Conservation (phyloP, 2,329 filamentous ascomycete genomes). For the Xylariaceae sp. region DNA sequence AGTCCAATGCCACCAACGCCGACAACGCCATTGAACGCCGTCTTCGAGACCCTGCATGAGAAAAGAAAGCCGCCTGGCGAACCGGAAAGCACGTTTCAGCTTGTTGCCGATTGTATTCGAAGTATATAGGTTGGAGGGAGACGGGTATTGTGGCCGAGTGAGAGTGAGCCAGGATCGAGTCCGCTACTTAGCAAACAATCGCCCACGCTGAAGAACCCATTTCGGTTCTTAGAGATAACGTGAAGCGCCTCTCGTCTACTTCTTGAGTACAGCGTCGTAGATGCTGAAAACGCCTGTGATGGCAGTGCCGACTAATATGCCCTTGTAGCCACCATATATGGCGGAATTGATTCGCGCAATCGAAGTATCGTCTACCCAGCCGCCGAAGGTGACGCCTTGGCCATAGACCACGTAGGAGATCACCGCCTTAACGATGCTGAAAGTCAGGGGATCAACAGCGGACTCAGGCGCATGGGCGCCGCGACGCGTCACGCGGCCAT, state of each 20-base stretch:
- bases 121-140: no score
- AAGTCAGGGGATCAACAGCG: slow-evolving; percentile 81
- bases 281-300: slow-evolving; percentile 71
- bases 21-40: slow-evolving; percentile 26
- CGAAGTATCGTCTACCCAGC: slow-evolving; percentile 61
- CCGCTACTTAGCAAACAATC: no score
- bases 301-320: slow-evolving; percentile 67
- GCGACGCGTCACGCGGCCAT: slow-evolving; percentile 49
- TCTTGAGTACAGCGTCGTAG: slow-evolving; percentile 78
- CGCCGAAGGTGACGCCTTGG: slow-evolving; percentile 64
- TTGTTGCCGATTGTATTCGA: no score
- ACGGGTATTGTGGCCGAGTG: no score
- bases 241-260: slow-evolving; percentile 43
- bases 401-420: slow-evolving; percentile 80
- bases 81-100: no score
- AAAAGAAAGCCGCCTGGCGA: no score
- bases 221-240: not conserved
- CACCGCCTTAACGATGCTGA: slow-evolving; percentile 86
- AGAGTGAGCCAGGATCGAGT: no score
- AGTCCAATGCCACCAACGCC: slow-evolving; percentile 20
- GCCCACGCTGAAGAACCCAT: not conserved
- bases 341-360: slow-evolving; percentile 66
- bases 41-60: slow-evolving; percentile 4
- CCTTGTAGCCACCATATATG: slow-evolving; percentile 72
- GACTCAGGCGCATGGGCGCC: slow-evolving; percentile 51